A percentile compares a stretch with the other conserved stretches of the same genome.
phyloP scores from a whole-genome alignment of 75 land plant genomes.

The Isoetes taiwanensis region DNA sequence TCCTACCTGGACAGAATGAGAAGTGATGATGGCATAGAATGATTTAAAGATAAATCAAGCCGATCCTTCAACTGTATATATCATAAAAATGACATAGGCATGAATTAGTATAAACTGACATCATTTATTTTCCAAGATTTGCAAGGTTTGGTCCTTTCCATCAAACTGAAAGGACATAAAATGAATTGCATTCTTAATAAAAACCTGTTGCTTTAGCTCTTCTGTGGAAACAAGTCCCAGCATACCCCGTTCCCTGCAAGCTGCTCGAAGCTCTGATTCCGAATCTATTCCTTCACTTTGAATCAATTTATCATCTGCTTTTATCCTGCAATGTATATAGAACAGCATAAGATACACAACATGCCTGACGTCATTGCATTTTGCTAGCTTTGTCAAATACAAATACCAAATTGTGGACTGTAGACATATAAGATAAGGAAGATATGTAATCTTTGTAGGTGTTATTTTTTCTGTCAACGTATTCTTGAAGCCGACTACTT shows the following conservation, averaged over 20 bases:
- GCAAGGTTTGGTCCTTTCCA: too few relatives aligned
- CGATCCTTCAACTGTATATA: slow-evolving; percentile 42
- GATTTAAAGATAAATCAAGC: slow-evolving; percentile 90
- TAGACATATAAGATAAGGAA: too few relatives aligned
- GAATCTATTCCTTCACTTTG: slow-evolving; percentile 89
- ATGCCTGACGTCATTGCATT: too few relatives aligned
- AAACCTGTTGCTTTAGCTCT: slow-evolving; percentile 83
- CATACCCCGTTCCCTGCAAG: slow-evolving; percentile 86
- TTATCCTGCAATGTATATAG: too few relatives aligned
- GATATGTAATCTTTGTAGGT: too few relatives aligned
- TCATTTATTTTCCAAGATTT: neutral
- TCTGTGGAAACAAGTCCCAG: slow-evolving; percentile 69
- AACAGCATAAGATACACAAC: too few relatives aligned
- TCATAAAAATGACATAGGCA: neutral
- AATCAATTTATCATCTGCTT: slow-evolving; percentile 86
- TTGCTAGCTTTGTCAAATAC: too few relatives aligned
- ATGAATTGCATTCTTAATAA: neutral
- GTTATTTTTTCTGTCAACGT: too few relatives aligned
- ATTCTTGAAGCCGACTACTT: too few relatives aligned
- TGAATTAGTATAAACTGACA: neutral
- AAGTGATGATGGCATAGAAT: slow-evolving; percentile 88
- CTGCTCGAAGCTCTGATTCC: slow-evolving; percentile 85
- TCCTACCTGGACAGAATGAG: slow-evolving; percentile 89
- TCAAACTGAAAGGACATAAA: neutral
- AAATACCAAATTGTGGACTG: too few relatives aligned